Evolutionary conservation across 768 basidiomycete genomes (phyloP), one percentile per base, ranked within the genome.

Genomic region (Calocybe cyanea): DNA sequence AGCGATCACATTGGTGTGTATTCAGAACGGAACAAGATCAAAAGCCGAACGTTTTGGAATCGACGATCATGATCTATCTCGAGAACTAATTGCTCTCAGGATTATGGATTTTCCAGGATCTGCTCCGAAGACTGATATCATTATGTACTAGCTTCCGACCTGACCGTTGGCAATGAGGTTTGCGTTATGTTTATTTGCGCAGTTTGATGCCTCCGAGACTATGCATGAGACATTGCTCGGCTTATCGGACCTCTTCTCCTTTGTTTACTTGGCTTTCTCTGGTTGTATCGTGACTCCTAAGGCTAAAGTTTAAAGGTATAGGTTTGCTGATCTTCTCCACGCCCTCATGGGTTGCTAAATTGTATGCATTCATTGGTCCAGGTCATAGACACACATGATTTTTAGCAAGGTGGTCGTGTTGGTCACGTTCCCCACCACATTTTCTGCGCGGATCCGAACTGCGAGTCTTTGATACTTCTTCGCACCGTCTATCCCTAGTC

Each of bases 311-410:
- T 19, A 3, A 8, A 7, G 10, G n/a, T n/a, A n/a, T n/a, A n/a
- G n/a, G n/a, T n/a, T n/a, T n/a, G n/a, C n/a, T 25, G 14, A 31
- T 23, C 41, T 24, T 36, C 20, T 42, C 41, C 34, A 39, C 18
- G 23, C 14, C 30, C 38, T 17, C 46, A 23, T 46, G 45, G 39
- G 2, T 20, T 9, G 19, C 6, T 10, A 40, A 23, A 5, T 14
- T 32, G 8, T n/a, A 32, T 8, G n/a, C 31, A 32, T n/a, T 32
- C 11, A 4, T 45, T 30, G 37, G 44, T 30, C 24, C n/a, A 33
- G 20, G 4, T 30, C 9, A 21, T n/a, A n/a, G 20, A 28, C 9
- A 21, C 45, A 43, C 45, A 51, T 43, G 49, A 46, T 46, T 3
- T 36, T 36, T 23, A 15, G 32, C 41, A 39, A 50, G 33, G 4